Base-by-base conservation (phyloP, 2,329 filamentous ascomycete genomes). In the Colletotrichum truncatum region DNA sequence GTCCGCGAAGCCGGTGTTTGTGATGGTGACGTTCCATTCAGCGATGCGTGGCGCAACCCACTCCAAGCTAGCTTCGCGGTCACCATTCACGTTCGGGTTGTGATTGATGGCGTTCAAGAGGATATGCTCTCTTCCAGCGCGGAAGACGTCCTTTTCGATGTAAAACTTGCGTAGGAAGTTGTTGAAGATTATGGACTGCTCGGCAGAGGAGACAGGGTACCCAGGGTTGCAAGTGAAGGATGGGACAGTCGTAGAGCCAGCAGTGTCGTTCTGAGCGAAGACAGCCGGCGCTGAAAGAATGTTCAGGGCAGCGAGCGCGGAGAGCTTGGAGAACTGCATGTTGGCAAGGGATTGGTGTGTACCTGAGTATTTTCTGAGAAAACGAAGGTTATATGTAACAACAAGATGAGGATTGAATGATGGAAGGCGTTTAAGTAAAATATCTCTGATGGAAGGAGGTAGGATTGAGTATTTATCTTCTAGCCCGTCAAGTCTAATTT, bases 181-280 rank as follows among this genome's bases (percentile, higher is more conserved):
- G 32, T 30, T 39, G 2, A 53, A 53, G 49, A 53, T 53, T 0
- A 39, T 38, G 32, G 32, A 38, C 23, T 38, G 32, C 32, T 53
- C 49, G 12, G 54, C 41, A 16, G 54, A 26, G 10, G 54, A 57
- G 16, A 38, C 54, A 36, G 54, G 41, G n/a, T 48, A 48, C 4
- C 54, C 41, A 1, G 41, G 54, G 41, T 38, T 32, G 54, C 54
- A 57, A n/a, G 41, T 57, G 30, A 39, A 57, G 3, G 41, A 57
- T n/a, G 54, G 41, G 38, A 48, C 6, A 7, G 54, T 57, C 10
- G 28, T 26, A 4, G 41, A n/a, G 23, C 14, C 21, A 25, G 54
- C 9, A 16, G 28, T 38, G 39, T 36, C 16, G 12, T 45, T 48
- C 14, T 57, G 41, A 25, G 41, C 41, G n/a, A n/a, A n/a, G n/a